Conservation (phyloP, 306 rosid genomes). For the Cercis canadensis region DNA sequence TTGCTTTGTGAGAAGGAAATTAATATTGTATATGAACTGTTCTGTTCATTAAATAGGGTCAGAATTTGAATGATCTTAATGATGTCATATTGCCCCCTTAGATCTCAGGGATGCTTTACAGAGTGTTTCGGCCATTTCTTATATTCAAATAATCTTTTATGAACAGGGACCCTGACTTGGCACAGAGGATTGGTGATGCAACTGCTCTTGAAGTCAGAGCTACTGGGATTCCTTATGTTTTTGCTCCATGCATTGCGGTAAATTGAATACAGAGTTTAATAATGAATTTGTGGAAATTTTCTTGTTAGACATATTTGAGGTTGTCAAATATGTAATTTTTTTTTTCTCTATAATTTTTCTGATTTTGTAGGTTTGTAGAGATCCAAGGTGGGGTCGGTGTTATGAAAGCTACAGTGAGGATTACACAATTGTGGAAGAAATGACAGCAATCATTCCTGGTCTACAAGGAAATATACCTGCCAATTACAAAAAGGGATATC, state of each 20-base stretch:
- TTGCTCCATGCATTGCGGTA: slow-evolving; percentile 99
- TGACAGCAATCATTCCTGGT: slow-evolving; percentile 87
- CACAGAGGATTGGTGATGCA: slow-evolving; percentile 77
- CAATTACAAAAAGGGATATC: slow-evolving; percentile 66
- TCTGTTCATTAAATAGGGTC: slow-evolving; percentile 7
- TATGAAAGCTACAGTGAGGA: slow-evolving; percentile 99
- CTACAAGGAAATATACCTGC: slow-evolving; percentile 84
- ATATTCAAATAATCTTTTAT: slow-evolving; percentile 37
- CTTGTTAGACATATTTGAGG: slow-evolving; percentile 20
- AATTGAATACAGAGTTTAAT: slow-evolving; percentile 24
- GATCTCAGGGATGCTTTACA: slow-evolving; percentile 12
- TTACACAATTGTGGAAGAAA: slow-evolving; percentile 72
- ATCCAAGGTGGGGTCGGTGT: slow-evolving; percentile 99
- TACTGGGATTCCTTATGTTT: slow-evolving; percentile 87
- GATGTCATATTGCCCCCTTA: slow-evolving; percentile 10
- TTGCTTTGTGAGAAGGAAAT: slow-evolving; percentile 13
- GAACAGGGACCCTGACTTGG: slow-evolving; percentile 75
- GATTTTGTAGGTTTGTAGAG: slow-evolving; percentile 83
- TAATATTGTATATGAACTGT: background rate
- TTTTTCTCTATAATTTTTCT: slow-evolving; percentile 24
- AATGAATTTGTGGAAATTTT: slow-evolving; percentile 27
- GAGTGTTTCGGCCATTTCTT: slow-evolving; percentile 27
- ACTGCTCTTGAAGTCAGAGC: slow-evolving; percentile 97
- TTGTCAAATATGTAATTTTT: slow-evolving; percentile 18
- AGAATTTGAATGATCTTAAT: slow-evolving; percentile 1